A percentile compares a stretch with the other conserved stretches of the same genome.
phyloP scores from a whole-genome alignment of 2,329 filamentous ascomycete species.

The Helicocarpus griseus region DNA sequence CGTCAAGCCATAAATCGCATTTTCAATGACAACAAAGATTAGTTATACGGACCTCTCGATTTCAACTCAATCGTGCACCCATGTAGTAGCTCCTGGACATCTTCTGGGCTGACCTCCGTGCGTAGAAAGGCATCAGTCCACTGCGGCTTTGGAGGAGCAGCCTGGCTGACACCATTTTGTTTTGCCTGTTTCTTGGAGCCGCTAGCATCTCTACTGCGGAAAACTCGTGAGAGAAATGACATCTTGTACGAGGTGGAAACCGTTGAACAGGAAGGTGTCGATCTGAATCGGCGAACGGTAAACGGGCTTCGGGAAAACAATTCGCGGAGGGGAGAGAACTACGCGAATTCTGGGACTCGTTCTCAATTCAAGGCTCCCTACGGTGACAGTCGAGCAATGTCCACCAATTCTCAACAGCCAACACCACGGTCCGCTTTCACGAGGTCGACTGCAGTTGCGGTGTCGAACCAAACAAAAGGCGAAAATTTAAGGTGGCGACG shows the following conservation, averaged over 20 bases:
- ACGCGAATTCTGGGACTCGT: background rate
- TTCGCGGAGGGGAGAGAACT: background rate
- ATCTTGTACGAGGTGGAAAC: constrained; percentile 25
- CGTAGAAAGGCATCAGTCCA: constrained; percentile 87
- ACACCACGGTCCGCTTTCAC: background rate
- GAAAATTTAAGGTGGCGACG: background rate
- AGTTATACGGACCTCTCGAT: constrained; percentile 63
- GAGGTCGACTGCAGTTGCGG: background rate
- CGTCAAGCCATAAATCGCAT: background rate
- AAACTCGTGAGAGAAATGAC: constrained; percentile 51
- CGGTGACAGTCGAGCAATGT: background rate
- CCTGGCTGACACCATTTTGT: constrained; percentile 41
- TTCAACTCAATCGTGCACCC: constrained; percentile 88
- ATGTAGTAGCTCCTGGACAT: constrained; percentile 78
- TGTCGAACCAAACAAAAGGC: background rate
- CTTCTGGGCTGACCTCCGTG: constrained; percentile 72
- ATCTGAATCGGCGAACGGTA: background rate
- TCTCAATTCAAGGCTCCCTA: background rate
- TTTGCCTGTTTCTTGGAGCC: constrained; percentile 51
- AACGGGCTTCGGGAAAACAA: background rate
- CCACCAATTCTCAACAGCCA: background rate
- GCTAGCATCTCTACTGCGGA: constrained; percentile 66
- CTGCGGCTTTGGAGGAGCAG: constrained; percentile 57
- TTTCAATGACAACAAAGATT: constrained; percentile 3
- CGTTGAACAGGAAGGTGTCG: background rate